These are phyloP conservation scores for Coffea humblotiana DNA, from an alignment of 305 asterid genomes.

Conservation along the genomic window DNA sequence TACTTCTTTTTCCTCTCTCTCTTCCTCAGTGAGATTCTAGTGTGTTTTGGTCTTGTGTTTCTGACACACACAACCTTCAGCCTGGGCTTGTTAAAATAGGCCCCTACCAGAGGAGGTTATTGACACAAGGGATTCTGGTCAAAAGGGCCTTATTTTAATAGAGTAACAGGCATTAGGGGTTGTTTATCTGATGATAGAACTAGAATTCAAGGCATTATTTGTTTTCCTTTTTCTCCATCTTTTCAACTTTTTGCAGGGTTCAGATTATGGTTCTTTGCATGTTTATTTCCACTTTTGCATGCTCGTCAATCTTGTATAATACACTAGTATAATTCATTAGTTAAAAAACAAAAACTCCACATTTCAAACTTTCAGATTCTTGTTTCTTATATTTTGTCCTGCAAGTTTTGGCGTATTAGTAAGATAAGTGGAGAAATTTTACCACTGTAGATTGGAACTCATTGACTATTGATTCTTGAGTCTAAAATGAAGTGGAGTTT, in stretches of 20 bases:
- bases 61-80: conserved; percentile 48
- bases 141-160: conserved; percentile 21
- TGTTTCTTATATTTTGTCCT: neutral
- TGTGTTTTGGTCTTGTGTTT: conserved; percentile 38
- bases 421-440: neutral
- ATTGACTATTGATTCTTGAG: no score
- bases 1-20: conserved; percentile 20
- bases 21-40: conserved; percentile 33
- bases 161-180: neutral
- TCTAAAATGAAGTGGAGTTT: no score
- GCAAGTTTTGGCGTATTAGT: neutral
- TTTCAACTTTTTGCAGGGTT: neutral
- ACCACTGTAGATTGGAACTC: neutral
- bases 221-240: neutral
- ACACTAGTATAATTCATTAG: neutral
- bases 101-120: conserved; percentile 20
- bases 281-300: neutral
- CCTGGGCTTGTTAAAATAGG: conserved; percentile 46
- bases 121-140: conserved; percentile 25
- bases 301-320: neutral
- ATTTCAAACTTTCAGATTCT: neutral
- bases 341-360: neutral
- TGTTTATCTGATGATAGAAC: neutral
- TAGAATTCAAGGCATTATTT: neutral
- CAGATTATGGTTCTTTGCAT: neutral